A percentile compares a stretch with the other conserved stretches of the same genome.
Conservation (phyloP, 23 red algal species). For the Agarophyton chilense region DNA sequence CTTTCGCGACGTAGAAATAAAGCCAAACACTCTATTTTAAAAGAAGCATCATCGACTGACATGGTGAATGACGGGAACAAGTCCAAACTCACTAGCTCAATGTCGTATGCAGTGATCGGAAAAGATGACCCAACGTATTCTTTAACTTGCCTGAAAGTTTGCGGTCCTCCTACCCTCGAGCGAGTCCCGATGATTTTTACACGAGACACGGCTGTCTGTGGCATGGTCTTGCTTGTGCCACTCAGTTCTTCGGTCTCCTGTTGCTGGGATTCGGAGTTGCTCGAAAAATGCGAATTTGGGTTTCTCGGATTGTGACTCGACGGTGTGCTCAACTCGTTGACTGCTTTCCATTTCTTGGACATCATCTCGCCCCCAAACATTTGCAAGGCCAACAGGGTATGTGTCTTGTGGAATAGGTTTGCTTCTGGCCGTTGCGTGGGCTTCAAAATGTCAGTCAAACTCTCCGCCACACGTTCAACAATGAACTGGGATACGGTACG, state of each 20-base stretch:
- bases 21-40: neutral
- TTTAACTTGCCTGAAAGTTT: neutral
- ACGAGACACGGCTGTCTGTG: too few relatives aligned
- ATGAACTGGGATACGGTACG: conserved; percentile 3
- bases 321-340: too few relatives aligned
- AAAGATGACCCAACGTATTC: neutral
- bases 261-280: too few relatives aligned
- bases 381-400: neutral
- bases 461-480: too few relatives aligned
- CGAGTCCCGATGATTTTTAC: too few relatives aligned
- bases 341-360: neutral
- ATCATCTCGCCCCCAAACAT: neutral
- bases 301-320: neutral
- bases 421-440: conserved; percentile 1
- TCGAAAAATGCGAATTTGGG: neutral
- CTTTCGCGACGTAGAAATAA: neutral
- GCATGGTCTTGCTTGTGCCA: neutral
- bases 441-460: too few relatives aligned
- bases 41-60: neutral
- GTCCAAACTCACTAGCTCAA: too few relatives aligned
- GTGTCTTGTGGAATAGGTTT: conserved; percentile 21
- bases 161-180: neutral
- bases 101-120: neutral
- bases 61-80: neutral
- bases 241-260: too few relatives aligned